Base-by-base conservation (phyloP, 805 yeast genomes). In the Candida verbasci region DNA sequence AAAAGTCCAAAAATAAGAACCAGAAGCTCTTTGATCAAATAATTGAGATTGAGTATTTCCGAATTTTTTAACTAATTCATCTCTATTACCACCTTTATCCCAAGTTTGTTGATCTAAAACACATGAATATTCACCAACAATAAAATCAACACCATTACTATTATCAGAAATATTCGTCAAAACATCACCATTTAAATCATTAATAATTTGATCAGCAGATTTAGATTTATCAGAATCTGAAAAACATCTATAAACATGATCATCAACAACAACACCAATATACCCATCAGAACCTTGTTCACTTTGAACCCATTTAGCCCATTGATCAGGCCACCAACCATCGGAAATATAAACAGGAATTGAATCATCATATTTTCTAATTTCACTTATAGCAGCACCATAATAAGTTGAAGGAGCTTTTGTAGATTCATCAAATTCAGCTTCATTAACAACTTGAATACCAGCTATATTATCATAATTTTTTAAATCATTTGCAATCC, bases 111-210 rank as follows among this genome's bases (percentile, higher is more conserved):
- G 85, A 56, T 85, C 95, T 37, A 91, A 49, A 2, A 86, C 96
- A 60, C 95, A 86, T 0, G 95, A 85, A 58, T 77, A 91, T 56
- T 91, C 98, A 9, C 97, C 97, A 17, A 87, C 79, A 52, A 86
- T 67, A 37, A 83, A 68, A 52, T 88, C 96, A 1, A 76, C 82
- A 7, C 71, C 70, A 31, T 47, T 45, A 2, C 63, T 65, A 33
- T 61, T 50, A 47, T 71, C 60, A 26, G 58, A 63, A 24, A 78
- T 55, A 39, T 74, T 74, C 1, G 76, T 70, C 43, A 77, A 57
- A 3, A 74, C 65, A 29, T 74, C 72, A 0, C 51, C 41, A 3
- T 74, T 61, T 38, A 87, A 66, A 40, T 80, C 86, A 3, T 60
- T 34, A 14, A 80, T 76, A 38, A 86, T 80, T 43, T 77, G 72